Base-by-base conservation (phyloP, 202 grass and related monocot genomes). In the Carex arenaria region DNA sequence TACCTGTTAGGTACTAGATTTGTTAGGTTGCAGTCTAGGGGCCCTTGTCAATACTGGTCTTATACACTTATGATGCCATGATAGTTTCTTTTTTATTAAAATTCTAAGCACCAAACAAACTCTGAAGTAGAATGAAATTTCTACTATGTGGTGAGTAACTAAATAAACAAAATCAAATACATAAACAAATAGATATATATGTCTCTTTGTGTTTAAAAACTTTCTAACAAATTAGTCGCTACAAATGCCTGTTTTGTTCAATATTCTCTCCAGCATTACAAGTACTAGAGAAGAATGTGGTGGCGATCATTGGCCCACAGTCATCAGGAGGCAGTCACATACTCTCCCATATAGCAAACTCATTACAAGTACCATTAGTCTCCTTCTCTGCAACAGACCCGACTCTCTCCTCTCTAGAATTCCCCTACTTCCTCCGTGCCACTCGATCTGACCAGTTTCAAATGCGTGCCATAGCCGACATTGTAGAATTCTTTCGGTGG, bases 351-450 rank as follows among this genome's bases (percentile, higher is more conserved):
- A 89, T 92, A 61, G 89, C 82, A 75, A 95, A 98, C 67, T 86
- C 92, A 76, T 82, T 98, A 56, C 95, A 98, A 53, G 82, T 98
- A 53, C 95, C 95, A 34, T 85, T 98, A 67, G 76, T 98, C 70
- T 98, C 95, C 68, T 98, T 95, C 31, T 84, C 87, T 61, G 95
- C 92, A 12, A 95, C 95, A 0, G 95, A 98, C 72, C 95, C 95
- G 81, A 89, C 86, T 56, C 86, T 98, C 31, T 89, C 95, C 22
- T 82, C 90, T 74, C 86, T 86, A 3, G 95, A 98, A 80, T 95
- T 87, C 80, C 89, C 95, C 65, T 98, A 95, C 83, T 98, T 98
- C 81, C 60, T 98, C 79, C 87, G 95, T 77, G 87, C 80, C 43
- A 88, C 89, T 64, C 82, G 84, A 57, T 94, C 89, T 73, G 95